These are phyloP conservation scores for Cryptomeria japonica DNA, from an alignment of 75 land plant genomes.

Conservation along the genomic window DNA sequence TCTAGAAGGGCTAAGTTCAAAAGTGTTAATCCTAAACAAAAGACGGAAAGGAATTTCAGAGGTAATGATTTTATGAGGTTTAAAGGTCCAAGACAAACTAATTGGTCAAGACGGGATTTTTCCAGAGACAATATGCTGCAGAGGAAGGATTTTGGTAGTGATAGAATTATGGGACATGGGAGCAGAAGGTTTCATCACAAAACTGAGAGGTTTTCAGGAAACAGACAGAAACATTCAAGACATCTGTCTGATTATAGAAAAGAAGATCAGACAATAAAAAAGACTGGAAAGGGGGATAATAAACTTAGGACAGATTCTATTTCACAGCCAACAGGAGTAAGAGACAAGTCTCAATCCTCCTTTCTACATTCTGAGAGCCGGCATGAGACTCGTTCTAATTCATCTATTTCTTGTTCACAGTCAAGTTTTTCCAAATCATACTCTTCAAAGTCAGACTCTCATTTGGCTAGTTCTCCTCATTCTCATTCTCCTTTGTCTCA, in stretches of 20 bases:
- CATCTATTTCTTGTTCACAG: slow-evolving; percentile 1
- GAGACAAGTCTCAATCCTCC: slow-evolving; percentile 19
- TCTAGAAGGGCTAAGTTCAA: slow-evolving; percentile 11
- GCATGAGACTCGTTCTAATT: slow-evolving; percentile 1
- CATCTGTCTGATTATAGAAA: background rate
- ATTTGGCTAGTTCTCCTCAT: slow-evolving; percentile 21
- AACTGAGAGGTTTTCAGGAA: slow-evolving; percentile 9
- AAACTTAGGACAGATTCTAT: background rate
- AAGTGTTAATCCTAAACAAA: slow-evolving; percentile 9
- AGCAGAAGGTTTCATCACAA: slow-evolving; percentile 7
- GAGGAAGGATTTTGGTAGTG: slow-evolving; percentile 2
- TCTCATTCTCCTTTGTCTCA: slow-evolving; percentile 25
- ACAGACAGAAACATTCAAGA: background rate
- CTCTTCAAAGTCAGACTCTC: background rate
- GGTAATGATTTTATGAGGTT: slow-evolving; percentile 6
- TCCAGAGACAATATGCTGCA: background rate
- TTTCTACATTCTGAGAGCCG: slow-evolving; percentile 15
- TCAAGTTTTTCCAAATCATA: slow-evolving; percentile 3
- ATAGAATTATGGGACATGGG: slow-evolving; percentile 10
- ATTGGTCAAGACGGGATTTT: slow-evolving; percentile 5
- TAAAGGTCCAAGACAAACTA: slow-evolving; percentile 1
- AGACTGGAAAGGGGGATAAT: slow-evolving; percentile 11
- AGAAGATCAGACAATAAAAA: slow-evolving; percentile 13
- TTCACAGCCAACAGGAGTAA: background rate
- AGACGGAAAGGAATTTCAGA: slow-evolving; percentile 16